phyloP scores from a whole-genome alignment of 2,329 filamentous ascomycete species.

The Lithohypha guttulata region DNA sequence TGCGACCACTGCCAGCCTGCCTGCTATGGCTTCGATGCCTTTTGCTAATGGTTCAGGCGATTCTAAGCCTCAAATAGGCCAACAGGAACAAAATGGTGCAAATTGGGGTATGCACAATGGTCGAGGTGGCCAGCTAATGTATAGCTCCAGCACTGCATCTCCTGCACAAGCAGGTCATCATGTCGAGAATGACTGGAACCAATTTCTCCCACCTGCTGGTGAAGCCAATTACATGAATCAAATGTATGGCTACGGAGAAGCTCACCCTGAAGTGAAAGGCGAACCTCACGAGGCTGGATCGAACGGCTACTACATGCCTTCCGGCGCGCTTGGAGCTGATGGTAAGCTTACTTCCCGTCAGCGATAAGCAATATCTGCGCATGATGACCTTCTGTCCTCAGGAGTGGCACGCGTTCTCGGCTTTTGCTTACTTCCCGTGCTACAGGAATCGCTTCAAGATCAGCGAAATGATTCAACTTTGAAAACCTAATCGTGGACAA shows the following conservation, averaged over 20 bases:
- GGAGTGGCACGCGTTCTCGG: constrained; percentile 40
- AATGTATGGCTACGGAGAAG: constrained; percentile 59
- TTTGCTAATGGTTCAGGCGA: constrained; percentile 19
- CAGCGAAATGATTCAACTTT: constrained; percentile 42
- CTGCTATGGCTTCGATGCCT: constrained; percentile 17
- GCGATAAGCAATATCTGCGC: constrained; percentile 39
- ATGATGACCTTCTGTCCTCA: constrained; percentile 38
- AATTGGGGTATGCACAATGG: constrained; percentile 36
- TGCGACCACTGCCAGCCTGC: constrained; percentile 16
- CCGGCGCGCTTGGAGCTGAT: constrained; percentile 35
- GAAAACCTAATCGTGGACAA: constrained; percentile 55
- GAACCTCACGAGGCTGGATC: constrained; percentile 36
- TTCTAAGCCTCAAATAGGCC: constrained; percentile 16
- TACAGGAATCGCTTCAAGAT: constrained; percentile 45
- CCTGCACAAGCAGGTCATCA: constrained; percentile 32
- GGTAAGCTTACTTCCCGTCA: constrained; percentile 37
- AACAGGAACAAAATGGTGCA: constrained; percentile 20
- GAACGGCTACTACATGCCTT: constrained; percentile 39
- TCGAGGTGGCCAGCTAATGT: constrained; percentile 28
- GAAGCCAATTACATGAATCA: constrained; percentile 54
- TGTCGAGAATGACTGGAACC: constrained; percentile 58
- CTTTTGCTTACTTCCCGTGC: constrained; percentile 49
- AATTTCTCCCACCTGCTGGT: constrained; percentile 66
- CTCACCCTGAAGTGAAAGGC: constrained; percentile 48
- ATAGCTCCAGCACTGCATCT: constrained; percentile 17